Conservation (phyloP, 2,329 filamentous ascomycete genomes). For the Fusarium clavum region DNA sequence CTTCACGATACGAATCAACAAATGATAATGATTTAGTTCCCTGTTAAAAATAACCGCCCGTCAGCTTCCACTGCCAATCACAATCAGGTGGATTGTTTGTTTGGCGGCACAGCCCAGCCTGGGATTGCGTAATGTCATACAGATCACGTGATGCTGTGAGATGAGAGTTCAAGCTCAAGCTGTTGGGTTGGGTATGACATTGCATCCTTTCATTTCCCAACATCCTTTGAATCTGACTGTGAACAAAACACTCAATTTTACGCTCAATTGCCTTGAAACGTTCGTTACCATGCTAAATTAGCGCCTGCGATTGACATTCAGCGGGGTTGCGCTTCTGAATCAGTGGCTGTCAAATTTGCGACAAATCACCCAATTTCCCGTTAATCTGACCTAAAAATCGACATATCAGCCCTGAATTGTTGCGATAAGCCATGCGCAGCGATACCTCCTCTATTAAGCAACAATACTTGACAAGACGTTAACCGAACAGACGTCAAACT, state of each 20-base stretch:
- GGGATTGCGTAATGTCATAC: constrained; percentile 39
- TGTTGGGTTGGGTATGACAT: background rate
- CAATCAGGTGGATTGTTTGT: background rate
- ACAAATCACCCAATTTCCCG: background rate
- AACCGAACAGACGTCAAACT: background rate
- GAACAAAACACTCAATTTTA: background rate
- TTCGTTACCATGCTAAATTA: background rate
- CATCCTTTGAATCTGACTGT: background rate
- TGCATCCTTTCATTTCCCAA: constrained; percentile 4
- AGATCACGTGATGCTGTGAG: constrained; percentile 18
- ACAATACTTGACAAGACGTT: background rate
- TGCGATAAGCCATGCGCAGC: background rate
- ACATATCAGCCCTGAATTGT: background rate
- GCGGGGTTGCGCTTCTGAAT: background rate
- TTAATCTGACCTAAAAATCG: background rate
- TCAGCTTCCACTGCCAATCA: too few relatives aligned
- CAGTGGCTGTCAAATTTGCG: background rate
- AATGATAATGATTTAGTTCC: background rate
- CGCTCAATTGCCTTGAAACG: background rate
- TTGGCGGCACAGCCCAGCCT: background rate
- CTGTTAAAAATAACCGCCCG: background rate
- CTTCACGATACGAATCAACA: background rate
- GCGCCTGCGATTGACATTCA: background rate
- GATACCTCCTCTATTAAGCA: background rate
- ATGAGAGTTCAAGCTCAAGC: background rate